Conservation (phyloP, 371 early-diverging fungal species). For the Thermomucor indicae-seudaticae region DNA sequence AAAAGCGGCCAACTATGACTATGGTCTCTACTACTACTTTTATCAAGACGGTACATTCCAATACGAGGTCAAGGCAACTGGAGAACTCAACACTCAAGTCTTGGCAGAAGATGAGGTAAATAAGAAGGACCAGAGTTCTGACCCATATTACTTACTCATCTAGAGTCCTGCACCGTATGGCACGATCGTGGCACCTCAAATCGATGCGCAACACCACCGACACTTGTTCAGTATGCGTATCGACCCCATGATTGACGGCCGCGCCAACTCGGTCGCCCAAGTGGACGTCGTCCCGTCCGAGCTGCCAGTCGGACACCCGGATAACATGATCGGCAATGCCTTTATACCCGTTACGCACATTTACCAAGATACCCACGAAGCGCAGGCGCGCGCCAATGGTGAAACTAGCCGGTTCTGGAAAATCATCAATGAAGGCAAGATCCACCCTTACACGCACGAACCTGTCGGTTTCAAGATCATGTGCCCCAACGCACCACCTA, state of each 20-base stretch:
- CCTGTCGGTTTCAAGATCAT: conserved; percentile 37
- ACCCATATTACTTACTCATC: not conserved
- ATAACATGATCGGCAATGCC: conserved; percentile 38
- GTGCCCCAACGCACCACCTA: conserved; percentile 24
- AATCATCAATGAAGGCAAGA: conserved; percentile 32
- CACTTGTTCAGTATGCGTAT: conserved; percentile 48
- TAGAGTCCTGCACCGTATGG: conserved; percentile 32
- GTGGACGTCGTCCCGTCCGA: conserved; percentile 25
- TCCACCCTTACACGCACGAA: conserved; percentile 32
- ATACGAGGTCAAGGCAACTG: conserved; percentile 52
- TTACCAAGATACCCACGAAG: conserved; percentile 30
- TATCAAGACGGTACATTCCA: conserved; percentile 50
- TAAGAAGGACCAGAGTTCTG: not conserved
- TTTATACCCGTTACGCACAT: conserved; percentile 24
- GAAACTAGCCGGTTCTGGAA: conserved; percentile 35
- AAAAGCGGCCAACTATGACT: conserved; percentile 48
- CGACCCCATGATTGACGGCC: conserved; percentile 49
- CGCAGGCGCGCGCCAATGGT: conserved; percentile 17
- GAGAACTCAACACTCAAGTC: conserved; percentile 44
- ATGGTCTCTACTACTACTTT: conserved; percentile 50
- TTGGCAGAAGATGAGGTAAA: conserved; percentile 40
- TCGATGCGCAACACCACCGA: conserved; percentile 47
- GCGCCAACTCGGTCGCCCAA: conserved; percentile 28
- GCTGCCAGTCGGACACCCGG: conserved; percentile 38
- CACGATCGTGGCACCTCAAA: conserved; percentile 40